Conservation (phyloP, 306 rosid genomes). For the Senna tora region DNA sequence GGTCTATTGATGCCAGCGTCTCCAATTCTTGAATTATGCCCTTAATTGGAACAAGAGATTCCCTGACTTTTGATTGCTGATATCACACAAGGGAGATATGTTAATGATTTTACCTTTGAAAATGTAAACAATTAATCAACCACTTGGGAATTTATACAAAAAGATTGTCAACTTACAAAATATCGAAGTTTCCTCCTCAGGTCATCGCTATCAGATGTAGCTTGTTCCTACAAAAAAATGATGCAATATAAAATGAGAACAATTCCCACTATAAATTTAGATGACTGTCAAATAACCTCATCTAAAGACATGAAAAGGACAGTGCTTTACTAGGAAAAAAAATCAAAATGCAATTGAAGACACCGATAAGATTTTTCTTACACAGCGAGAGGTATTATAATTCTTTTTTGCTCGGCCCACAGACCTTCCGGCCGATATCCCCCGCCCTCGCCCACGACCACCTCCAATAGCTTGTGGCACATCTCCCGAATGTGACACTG, state of each 20-base stretch:
- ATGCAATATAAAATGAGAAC: conserved; percentile 6
- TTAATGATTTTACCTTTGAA: conserved; percentile 28
- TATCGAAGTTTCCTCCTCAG: conserved; percentile 64
- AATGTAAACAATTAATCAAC: neutral
- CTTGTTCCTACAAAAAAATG: conserved; percentile 20
- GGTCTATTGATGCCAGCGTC: conserved; percentile 61
- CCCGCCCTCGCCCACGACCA: no score
- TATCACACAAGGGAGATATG: conserved; percentile 16
- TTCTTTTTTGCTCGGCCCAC: no score
- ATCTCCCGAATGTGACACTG: no score
- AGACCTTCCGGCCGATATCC: no score
- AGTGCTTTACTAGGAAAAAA: no score
- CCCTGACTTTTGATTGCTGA: conserved; percentile 73
- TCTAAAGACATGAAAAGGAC: conserved; percentile 7
- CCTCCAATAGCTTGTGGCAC: no score
- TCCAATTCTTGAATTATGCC: conserved; percentile 73
- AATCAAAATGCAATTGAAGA: no score
- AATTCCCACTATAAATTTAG: neutral
- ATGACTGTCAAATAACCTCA: neutral
- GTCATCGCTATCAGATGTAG: conserved; percentile 44
- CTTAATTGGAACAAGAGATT: conserved; percentile 62
- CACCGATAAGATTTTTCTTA: no score
- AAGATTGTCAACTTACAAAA: conserved; percentile 59
- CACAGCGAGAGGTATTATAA: no score
- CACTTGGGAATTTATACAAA: conserved; percentile 6